Evolutionary conservation across 352 stramenopile species (phyloP), one percentile per base, ranked within the genome.

Genomic region (Phytophthora sojae): DNA sequence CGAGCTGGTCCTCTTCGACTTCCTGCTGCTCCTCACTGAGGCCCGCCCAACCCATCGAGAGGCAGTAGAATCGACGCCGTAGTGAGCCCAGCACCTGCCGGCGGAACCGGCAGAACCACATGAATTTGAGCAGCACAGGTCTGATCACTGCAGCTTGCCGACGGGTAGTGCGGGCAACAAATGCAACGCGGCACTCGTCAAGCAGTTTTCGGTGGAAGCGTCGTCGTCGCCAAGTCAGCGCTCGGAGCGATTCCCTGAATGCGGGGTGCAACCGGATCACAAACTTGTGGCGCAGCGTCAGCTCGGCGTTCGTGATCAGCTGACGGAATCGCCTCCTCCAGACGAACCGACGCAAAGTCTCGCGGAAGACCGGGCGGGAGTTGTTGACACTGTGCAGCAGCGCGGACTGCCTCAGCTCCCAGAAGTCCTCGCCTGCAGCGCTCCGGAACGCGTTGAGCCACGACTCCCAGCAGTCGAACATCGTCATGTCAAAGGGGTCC

Each of bases 401-500:
- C 14, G 58, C 47, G 6, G 32, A 60, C 39, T 49, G 3, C 11
- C 52, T 29, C 49, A 67, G 47, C 26, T 56, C 23, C 58, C 30
- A 44, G 61, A 47, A 55, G 39, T 17, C 55, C 19, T 73, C 66
- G 4, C 26, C 59, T 14, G 21, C 12, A 4, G 8, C 23, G 25
- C 54, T 17, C 30, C 35, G 52, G 23, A 57, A 57, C 26, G 17
- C 47, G 30, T 52, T 21, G 9, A 71, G 45, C 68, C 65, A 79
- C 5, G 8, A 45, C 2, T 54, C n/a, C 78, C 75, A 86, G 4
- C 3, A 21, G 6, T 39, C 17, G 45, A 61, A 75, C 15, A 58
- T 15, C 1, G 72, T 60, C 29, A 67, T 45, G 59, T 87, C 76
- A 52, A 77, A 83, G 0, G 69, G 39, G 42, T 85, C 77, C 23